These are phyloP conservation scores for Rubroboletus satanas DNA, from an alignment of 768 basidiomycete species.

Conservation along the genomic window DNA sequence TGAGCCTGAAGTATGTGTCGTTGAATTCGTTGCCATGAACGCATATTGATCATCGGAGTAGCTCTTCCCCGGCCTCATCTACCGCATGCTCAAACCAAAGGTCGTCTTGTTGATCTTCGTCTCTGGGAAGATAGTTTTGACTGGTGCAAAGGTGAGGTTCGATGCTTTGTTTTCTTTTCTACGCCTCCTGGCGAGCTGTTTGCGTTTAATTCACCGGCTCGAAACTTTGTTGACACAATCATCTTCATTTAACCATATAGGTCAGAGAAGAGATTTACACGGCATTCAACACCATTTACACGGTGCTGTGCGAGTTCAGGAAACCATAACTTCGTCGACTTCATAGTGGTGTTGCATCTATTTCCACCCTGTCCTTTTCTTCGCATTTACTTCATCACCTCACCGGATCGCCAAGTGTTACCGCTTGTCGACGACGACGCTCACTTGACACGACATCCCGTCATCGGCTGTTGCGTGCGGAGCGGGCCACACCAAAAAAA, in stretches of 20 bases:
- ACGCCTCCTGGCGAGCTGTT: no score
- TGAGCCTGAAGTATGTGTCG: slow-evolving; percentile 81
- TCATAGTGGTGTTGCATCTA: neutral
- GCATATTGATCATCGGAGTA: slow-evolving; percentile 28
- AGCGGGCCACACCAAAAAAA: slow-evolving; percentile 14
- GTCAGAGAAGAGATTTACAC: slow-evolving; percentile 99
- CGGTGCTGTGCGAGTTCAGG: slow-evolving; percentile 92
- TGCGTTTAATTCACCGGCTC: neutral
- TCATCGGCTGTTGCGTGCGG: neutral
- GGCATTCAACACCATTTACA: slow-evolving; percentile 99
- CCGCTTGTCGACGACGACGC: slow-evolving; percentile 2
- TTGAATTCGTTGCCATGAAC: neutral
- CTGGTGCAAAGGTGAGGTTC: slow-evolving; percentile 89
- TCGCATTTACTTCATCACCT: neutral
- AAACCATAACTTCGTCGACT: slow-evolving; percentile 51
- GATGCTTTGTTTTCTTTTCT: neutral
- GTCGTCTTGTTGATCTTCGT: slow-evolving; percentile 98
- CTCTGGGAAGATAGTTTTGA: slow-evolving; percentile 97
- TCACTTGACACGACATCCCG: neutral
- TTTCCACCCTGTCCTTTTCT: neutral
- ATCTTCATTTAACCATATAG: slow-evolving; percentile 44
- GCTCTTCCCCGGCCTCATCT: slow-evolving; percentile 98
- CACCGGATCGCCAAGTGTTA: neutral
- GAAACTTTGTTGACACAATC: slow-evolving; percentile 43
- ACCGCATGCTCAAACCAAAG: slow-evolving; percentile 99